These are phyloP conservation scores for Pythium dissotocum DNA, from an alignment of 352 stramenopile genomes.

Conservation along the genomic window DNA sequence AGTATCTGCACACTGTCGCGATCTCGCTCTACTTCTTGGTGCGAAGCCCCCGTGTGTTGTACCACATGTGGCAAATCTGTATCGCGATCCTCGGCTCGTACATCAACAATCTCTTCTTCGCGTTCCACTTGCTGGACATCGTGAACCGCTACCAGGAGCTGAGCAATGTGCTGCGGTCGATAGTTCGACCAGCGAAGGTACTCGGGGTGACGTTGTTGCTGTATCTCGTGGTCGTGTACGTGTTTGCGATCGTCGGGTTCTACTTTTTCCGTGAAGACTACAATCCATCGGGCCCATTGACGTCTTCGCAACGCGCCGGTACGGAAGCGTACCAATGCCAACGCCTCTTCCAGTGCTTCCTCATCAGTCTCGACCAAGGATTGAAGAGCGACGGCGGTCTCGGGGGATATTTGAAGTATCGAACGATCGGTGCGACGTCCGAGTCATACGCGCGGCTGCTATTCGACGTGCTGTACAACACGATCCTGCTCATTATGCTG, in stretches of 20 bases:
- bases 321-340: slow-evolving; percentile 58
- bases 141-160: slow-evolving; percentile 80
- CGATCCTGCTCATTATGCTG: slow-evolving; percentile 68
- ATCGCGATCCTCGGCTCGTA: slow-evolving; percentile 61
- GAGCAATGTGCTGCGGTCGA: slow-evolving; percentile 69
- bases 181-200: slow-evolving; percentile 58
- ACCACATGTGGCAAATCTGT: slow-evolving; percentile 56
- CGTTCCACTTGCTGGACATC: slow-evolving; percentile 72
- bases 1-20: slow-evolving; percentile 32
- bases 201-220: slow-evolving; percentile 59
- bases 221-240: slow-evolving; percentile 75
- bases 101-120: slow-evolving; percentile 78
- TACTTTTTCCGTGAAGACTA: slow-evolving; percentile 77
- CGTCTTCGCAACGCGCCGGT: slow-evolving; percentile 35
- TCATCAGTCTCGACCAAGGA: slow-evolving; percentile 69
- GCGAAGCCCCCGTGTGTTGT: slow-evolving; percentile 54
- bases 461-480: slow-evolving; percentile 75
- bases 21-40: slow-evolving; percentile 60
- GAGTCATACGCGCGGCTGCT: slow-evolving; percentile 55
- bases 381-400: slow-evolving; percentile 68
- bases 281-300: slow-evolving; percentile 34
- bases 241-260: slow-evolving; percentile 71
- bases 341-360: slow-evolving; percentile 71
- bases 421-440: slow-evolving; percentile 34
- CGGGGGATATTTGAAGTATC: slow-evolving; percentile 45